Base-by-base conservation (phyloP, 2,329 filamentous ascomycete genomes). In the Aspergillus texensis region DNA sequence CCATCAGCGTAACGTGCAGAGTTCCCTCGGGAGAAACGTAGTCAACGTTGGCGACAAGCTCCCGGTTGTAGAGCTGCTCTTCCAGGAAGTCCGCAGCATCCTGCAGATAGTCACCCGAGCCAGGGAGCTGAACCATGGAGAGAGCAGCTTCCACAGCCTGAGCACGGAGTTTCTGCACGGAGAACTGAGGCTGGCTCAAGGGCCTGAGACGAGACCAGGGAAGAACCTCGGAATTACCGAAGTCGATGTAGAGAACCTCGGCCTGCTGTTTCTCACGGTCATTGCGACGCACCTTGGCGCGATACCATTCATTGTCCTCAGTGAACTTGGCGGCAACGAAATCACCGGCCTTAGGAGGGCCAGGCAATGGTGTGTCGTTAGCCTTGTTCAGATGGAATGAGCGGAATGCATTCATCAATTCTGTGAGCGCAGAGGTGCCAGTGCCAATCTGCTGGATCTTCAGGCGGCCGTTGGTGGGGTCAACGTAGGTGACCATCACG, bases 191-290 rank as follows among this genome's bases (percentile, higher is more conserved):
- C 74, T 92, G 88, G 57, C 89, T 86, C 56, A 99, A 86, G n/a
- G 93, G 85, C 32, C 95, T 91, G 50, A 99, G 88, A 69, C 87
- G 86, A 28, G 88, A 86, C 93, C 94, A 99, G 0, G 94, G 87
- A 62, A 96, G 84, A 74, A 89, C 90, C 80, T 99, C 95, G 61
- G 88, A 90, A 85, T 99, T 99, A 72, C 95, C 95, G 79, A 96
- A 99, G 82, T 99, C 95, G 66, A 99, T 88, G 80, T 97, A 99
- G 53, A 96, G 82, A 30, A 99, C 90, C 79, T 99, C 95, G 28
- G 93, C 90, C 71, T 91, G 88, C 85, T 95, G 93, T 73, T 89
- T 90, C 10, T 94, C 86, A 66, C 95, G 93, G 81, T 99, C 95
- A 79, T 98, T 97, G 75, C 94, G 89, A 66, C 94, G 90, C 65